Percentiles rank a stretch among this genome's conserved stretches.
Conservation (phyloP, 208 protist genomes). For the Crithidia brevicula region DNA sequence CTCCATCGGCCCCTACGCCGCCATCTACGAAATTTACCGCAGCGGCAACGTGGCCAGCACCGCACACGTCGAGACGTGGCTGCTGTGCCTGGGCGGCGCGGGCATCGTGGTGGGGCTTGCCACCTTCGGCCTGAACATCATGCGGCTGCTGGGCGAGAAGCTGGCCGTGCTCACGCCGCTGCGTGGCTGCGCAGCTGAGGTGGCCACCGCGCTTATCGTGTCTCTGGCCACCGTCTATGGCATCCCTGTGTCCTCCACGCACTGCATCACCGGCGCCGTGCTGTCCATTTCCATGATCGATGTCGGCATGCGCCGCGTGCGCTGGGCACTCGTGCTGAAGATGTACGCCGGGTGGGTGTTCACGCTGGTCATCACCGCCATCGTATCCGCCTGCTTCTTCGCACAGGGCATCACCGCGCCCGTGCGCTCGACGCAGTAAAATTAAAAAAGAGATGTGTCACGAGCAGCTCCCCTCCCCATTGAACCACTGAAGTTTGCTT, state of each 20-base stretch:
- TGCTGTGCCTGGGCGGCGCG: constrained; percentile 60
- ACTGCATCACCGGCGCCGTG: constrained; percentile 84
- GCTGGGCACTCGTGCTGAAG: constrained; percentile 54
- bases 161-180: constrained; percentile 58
- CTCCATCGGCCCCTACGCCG: constrained; percentile 58
- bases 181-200: constrained; percentile 60
- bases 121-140: constrained; percentile 64
- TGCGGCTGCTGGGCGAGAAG: constrained; percentile 51
- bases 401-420: constrained; percentile 60
- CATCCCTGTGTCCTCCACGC: constrained; percentile 88
- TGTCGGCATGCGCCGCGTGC: constrained; percentile 40
- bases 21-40: constrained; percentile 64
- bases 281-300: constrained; percentile 66
- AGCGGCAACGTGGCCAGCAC: constrained; percentile 36
- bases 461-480: too few relatives aligned
- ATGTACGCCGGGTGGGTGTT: constrained; percentile 61
- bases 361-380: constrained; percentile 48
- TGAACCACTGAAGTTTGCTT: too few relatives aligned
- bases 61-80: constrained; percentile 45
- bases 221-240: constrained; percentile 62
- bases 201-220: constrained; percentile 69
- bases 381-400: constrained; percentile 61
- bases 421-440: background rate
- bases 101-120: constrained; percentile 74
- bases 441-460: background rate